Conservation (phyloP, 345 rosid species). For the Boechera stricta region DNA sequence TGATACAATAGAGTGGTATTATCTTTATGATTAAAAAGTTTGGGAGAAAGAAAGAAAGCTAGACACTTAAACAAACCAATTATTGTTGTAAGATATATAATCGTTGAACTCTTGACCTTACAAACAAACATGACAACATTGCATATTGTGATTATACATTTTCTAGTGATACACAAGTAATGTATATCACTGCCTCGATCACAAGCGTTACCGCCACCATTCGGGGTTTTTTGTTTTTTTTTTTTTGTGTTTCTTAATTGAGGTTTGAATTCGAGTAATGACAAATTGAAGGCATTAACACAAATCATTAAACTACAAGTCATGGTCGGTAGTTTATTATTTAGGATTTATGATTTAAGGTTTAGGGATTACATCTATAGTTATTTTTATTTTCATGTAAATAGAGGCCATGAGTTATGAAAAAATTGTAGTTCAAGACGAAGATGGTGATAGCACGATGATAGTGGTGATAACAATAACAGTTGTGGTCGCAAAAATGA, state of each 20-base stretch:
- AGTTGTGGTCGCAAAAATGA: background rate
- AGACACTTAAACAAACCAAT: background rate
- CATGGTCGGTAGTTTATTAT: background rate
- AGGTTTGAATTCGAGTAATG: too few relatives aligned
- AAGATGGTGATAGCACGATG: background rate
- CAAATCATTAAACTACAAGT: too few relatives aligned
- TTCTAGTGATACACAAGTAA: background rate
- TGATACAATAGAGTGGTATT: background rate
- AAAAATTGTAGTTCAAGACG: background rate
- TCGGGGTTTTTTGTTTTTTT: too few relatives aligned
- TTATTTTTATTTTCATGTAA: background rate
- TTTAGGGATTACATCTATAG: too few relatives aligned
- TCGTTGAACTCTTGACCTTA: slow-evolving; percentile 2
- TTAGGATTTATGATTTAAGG: background rate
- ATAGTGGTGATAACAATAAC: background rate
- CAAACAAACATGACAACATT: background rate
- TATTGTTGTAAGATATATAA: background rate
- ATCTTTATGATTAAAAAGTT: background rate
- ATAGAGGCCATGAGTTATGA: background rate
- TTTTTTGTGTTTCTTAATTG: too few relatives aligned
- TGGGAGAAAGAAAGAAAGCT: background rate
- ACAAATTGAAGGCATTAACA: too few relatives aligned
- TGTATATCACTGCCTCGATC: background rate
- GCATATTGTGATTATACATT: background rate
- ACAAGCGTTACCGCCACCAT: too few relatives aligned